Percentiles rank a stretch among this genome's conserved stretches.
Evolutionary conservation across 176 grass and related monocot genomes (phyloP).

Genomic region (Rhynchospora pubera): DNA sequence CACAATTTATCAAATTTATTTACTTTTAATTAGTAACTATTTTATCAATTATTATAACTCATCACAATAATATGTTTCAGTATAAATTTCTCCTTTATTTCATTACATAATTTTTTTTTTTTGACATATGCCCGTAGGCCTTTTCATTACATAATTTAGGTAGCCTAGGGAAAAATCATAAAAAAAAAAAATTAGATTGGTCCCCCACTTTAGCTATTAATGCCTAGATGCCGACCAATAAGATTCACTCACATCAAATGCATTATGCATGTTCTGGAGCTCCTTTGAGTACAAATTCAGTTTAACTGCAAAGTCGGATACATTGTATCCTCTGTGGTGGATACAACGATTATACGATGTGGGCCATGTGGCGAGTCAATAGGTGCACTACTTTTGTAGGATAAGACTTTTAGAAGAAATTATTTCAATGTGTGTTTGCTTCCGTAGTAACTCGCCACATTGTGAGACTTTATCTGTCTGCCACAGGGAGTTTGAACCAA

Average conservation of each 20-base stretch:
- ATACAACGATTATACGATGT: no score
- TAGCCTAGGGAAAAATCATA: not conserved
- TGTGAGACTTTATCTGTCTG: not conserved
- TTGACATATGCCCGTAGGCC: no score
- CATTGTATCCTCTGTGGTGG: not conserved
- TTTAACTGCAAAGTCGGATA: not conserved
- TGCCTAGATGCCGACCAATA: not conserved
- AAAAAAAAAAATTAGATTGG: not conserved
- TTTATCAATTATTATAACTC: not conserved
- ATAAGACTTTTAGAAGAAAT: not conserved
- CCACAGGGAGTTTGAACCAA: not conserved
- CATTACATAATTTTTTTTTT: no score
- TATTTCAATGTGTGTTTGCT: not conserved
- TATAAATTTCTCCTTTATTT: not conserved
- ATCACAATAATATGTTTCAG: not conserved
- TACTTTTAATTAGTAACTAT: not conserved
- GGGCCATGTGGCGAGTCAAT: not conserved
- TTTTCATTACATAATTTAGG: not conserved
- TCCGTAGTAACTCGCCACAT: not conserved
- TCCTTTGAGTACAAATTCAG: conserved; percentile 17
- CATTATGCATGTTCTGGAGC: conserved; percentile 1
- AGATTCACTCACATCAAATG: conserved; percentile 8
- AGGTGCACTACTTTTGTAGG: not conserved
- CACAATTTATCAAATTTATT: not conserved
- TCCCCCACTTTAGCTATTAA: conserved; percentile 4